Evolutionary conservation across 2,329 filamentous ascomycete genomes (phyloP), one percentile per base, ranked within the genome.

Genomic region (Colletotrichum incanum): DNA sequence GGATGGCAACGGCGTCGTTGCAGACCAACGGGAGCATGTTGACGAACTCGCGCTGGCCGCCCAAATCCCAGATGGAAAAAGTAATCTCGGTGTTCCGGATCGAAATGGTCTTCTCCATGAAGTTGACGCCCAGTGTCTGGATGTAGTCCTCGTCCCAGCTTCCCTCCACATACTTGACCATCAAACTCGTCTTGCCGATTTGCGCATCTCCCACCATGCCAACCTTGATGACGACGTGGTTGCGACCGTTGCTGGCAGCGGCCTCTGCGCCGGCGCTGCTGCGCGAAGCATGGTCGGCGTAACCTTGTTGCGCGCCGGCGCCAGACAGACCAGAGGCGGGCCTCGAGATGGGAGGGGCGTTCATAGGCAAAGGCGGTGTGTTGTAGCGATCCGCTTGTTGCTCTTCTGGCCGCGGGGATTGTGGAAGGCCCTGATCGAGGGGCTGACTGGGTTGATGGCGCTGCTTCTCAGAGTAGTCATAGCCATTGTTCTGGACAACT

Each of bases 121-220:
- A 99, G 84, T 99, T 99, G 84, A 99, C 96, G 76, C 96, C 96
- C 55, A 99, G 86, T 28, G 96, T 99, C 85, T 99, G 96, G 79
- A 99, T 99, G 83, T 99, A 99, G 82, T 99, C 96, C 85, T 99
- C 96, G 82, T 99, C 96, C 95, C 96, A 99, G 84, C 95, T 98
- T 72, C 96, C 96, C 85, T 99, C 96, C 67, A 99, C 96, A 80
- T 99, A 99, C 83, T 99, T 99, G 80, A 99, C 96, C 96, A 99
- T 99, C 80, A 99, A 85, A 75, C 95, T 98, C 23, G 96, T 99
- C 89, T 99, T 99, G 80, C 96, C 96, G 77, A 99, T 99, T 84
- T 99, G 96, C 70, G 96, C 96, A 85, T 99, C 96, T 58, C 96
- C 96, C 56, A 99, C 96, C 96, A 99, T 99, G 79, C 96, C 96